Evolutionary conservation across 163 green algal species (phyloP).

Genomic region (Chlorella variabilis): DNA sequence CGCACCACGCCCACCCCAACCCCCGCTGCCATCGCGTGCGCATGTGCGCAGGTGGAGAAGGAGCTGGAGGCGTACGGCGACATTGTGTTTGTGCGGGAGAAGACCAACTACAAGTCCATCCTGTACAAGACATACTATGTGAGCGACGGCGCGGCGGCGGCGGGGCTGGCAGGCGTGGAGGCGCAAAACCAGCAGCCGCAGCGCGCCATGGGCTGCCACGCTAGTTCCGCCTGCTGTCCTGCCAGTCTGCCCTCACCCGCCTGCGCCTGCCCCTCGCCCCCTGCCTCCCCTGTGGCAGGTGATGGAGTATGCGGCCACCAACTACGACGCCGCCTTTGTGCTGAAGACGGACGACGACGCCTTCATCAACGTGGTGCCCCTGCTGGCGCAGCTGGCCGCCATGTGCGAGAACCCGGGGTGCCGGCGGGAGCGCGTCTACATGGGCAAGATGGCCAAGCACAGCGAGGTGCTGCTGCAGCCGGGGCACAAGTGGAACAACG

Average conservation of each 20-base stretch:
- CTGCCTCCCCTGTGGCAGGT: conserved; percentile 19
- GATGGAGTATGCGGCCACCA: conserved; percentile 57
- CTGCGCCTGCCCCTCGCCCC: background rate
- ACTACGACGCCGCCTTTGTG: conserved; percentile 61
- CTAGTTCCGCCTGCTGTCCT: too few relatives aligned
- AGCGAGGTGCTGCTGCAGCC: conserved; percentile 59
- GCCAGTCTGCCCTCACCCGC: too few relatives aligned
- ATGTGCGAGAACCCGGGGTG: conserved; percentile 56
- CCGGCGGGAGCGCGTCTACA: conserved; percentile 57
- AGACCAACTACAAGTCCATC: conserved; percentile 71
- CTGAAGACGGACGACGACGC: conserved; percentile 71
- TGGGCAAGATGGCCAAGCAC: conserved; percentile 57
- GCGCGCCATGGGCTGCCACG: too few relatives aligned
- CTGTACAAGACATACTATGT: conserved; percentile 68
- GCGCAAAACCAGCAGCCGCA: too few relatives aligned
- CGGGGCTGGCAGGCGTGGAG: background rate
- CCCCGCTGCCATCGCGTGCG: too few relatives aligned
- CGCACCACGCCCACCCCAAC: too few relatives aligned
- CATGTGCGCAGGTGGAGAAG: conserved; percentile 23
- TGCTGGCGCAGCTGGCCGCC: conserved; percentile 53
- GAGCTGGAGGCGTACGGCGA: conserved; percentile 58
- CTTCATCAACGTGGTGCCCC: conserved; percentile 56
- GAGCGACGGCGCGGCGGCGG: background rate
- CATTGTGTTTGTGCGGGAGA: conserved; percentile 61
- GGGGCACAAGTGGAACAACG: conserved; percentile 70